Evolutionary conservation across 352 stramenopile genomes (phyloP), one percentile per base, ranked within the genome.

Genomic region (Phytophthora crassamura): DNA sequence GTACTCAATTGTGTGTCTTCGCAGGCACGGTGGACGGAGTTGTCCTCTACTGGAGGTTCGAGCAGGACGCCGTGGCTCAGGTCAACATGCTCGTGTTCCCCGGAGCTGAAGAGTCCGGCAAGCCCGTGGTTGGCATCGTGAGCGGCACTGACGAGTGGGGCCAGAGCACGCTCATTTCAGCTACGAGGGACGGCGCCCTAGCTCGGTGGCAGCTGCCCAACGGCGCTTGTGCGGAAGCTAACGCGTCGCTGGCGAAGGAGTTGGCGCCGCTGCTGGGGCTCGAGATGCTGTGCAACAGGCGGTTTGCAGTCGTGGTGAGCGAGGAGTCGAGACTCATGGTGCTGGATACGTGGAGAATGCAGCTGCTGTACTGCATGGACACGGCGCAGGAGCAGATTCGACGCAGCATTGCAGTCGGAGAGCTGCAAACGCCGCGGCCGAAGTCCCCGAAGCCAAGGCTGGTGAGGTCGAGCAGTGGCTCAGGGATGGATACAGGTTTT

Each of bases 321-420:
- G 78, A 86, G 43, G 77, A 89, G 30, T 84, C 84, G 7, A 79
- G 84, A 5, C 84, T 92, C 42, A 91, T 92, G 84, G 83, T 92
- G 30, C 45, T 92, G 40, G 86, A 94, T 58, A 86, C 82, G 51
- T 94, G 84, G 84, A 88, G 78, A 40, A 86, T 94, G 69, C 60
- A 57, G 41, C 12, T 94, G 52, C 42, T 92, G 8, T 90, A 88
- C 39, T 94, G 86, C 28, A 74, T 90, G 28, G 82, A 94, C 53
- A 94, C 86, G 0, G 75, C 82, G 14, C 86, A 94, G 60, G 86
- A 94, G 49, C 86, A 94, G 72, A 84, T 94, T 36, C 77, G 86
- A 51, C 69, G 79, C n/a, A 84, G 84, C 33, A 78, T 94, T 18
- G 74, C 84, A 4, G 75, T 88, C 11, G 83, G 78, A 0, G 80